phyloP scores from a whole-genome alignment of 2,329 filamentous ascomycete species.

The Venturia pyrina region DNA sequence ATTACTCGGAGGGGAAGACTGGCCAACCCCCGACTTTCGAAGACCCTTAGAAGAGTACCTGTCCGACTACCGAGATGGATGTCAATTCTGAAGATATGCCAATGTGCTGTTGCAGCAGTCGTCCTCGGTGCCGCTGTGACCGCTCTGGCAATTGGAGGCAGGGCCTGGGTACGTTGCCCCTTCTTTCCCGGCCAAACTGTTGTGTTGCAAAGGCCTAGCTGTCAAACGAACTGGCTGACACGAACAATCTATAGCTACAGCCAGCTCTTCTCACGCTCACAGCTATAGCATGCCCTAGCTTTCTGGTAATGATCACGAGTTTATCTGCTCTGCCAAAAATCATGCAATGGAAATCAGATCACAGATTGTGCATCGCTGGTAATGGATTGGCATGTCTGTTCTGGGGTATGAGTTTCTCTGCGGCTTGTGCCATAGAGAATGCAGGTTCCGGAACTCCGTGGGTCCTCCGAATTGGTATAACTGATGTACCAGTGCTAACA shows the following conservation, averaged over 20 bases:
- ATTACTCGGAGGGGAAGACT: background rate
- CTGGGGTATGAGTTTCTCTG: slow-evolving; percentile 3
- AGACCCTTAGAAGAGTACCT: background rate
- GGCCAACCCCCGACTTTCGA: background rate
- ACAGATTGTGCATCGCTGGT: background rate
- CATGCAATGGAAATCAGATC: slow-evolving; percentile 1
- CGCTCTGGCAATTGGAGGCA: background rate
- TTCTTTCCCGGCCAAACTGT: background rate
- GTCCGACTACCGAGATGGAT: slow-evolving; percentile 3
- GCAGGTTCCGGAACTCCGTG: background rate
- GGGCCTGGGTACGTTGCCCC: background rate
- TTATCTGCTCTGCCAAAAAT: background rate
- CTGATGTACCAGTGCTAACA: background rate
- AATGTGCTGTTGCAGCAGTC: background rate
- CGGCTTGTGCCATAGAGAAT: background rate
- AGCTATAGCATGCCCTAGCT: background rate
- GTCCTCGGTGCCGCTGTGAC: background rate
- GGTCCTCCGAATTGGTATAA: background rate
- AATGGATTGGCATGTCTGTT: background rate
- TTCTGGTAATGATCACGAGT: background rate
- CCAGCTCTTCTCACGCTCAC: background rate
- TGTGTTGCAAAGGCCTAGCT: background rate
- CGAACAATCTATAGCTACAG: background rate
- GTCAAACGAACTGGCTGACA: background rate
- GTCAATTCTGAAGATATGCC: background rate